Conservation (phyloP, 2,329 filamentous ascomycete species). For the Polychaeton citri region DNA sequence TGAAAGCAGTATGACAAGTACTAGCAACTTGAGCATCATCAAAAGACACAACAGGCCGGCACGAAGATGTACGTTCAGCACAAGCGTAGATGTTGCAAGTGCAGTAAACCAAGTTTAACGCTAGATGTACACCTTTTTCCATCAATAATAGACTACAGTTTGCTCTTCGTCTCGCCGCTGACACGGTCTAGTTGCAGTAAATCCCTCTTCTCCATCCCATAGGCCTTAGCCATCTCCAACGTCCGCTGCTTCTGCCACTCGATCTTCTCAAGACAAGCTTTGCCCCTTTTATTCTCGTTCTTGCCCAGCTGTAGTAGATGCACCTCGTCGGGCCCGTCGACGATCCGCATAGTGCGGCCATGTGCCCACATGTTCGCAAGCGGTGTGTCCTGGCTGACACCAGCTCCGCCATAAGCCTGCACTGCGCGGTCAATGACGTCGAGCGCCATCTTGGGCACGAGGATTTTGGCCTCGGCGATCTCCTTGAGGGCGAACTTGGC, state of each 20-base stretch:
- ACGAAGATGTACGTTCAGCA: too few relatives aligned
- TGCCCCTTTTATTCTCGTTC: slow-evolving; percentile 63
- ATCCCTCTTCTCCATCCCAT: slow-evolving; percentile 34
- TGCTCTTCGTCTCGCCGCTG: slow-evolving; percentile 20
- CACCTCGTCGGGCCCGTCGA: slow-evolving; percentile 91
- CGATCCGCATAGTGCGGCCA: slow-evolving; percentile 21
- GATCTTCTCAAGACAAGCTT: slow-evolving; percentile 45
- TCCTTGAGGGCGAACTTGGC: slow-evolving; percentile 84
- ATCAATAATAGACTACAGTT: neutral
- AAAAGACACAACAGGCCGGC: too few relatives aligned
- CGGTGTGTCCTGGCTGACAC: slow-evolving; percentile 88
- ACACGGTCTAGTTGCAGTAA: slow-evolving; percentile 28
- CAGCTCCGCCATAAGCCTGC: slow-evolving; percentile 81
- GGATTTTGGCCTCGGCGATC: slow-evolving; percentile 89
- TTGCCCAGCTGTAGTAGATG: slow-evolving; percentile 69
- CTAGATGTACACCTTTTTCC: too few relatives aligned
- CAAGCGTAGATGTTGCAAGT: too few relatives aligned
- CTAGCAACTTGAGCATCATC: too few relatives aligned
- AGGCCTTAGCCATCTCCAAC: slow-evolving; percentile 50
- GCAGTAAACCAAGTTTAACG: too few relatives aligned
- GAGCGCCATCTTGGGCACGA: slow-evolving; percentile 70
- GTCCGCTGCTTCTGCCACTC: slow-evolving; percentile 51
- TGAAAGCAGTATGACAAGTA: too few relatives aligned
- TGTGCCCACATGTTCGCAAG: slow-evolving; percentile 46
- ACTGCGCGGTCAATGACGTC: slow-evolving; percentile 88